A percentile compares a stretch with the other conserved stretches of the same genome.
phyloP scores from a whole-genome alignment of 2,329 filamentous ascomycete genomes.

The Ascochyta clinopodiicola region DNA sequence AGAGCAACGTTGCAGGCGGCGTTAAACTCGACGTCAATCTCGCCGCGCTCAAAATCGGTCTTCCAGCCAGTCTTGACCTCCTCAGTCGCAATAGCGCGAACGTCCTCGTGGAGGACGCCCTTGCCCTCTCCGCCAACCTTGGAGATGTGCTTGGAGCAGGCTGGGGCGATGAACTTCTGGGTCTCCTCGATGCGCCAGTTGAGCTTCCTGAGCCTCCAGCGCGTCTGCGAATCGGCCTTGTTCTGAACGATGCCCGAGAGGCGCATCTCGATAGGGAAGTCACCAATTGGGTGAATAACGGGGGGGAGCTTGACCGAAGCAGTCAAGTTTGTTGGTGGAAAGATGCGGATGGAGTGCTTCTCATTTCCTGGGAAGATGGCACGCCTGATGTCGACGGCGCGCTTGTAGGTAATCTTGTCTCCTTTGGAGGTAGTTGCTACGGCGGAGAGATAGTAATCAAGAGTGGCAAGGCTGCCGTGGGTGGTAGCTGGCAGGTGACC shows the following conservation, averaged over 20 bases:
- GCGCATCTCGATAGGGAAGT: slow-evolving; percentile 78
- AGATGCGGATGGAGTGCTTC: slow-evolving; percentile 90
- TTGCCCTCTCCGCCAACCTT: slow-evolving; percentile 71
- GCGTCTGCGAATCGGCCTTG: slow-evolving; percentile 71
- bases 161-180: slow-evolving; percentile 77
- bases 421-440: slow-evolving; percentile 62
- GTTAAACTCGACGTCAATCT: slow-evolving; percentile 82
- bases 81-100: slow-evolving; percentile 77
- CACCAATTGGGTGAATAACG: slow-evolving; percentile 84
- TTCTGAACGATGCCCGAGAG: slow-evolving; percentile 83
- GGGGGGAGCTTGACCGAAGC: slow-evolving; percentile 82
- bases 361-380: slow-evolving; percentile 80
- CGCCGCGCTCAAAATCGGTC: slow-evolving; percentile 73
- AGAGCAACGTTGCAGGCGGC: slow-evolving; percentile 66
- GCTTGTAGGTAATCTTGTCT: slow-evolving; percentile 69
- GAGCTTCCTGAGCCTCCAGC: slow-evolving; percentile 90
- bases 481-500: slow-evolving; percentile 87
- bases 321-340: slow-evolving; percentile 93
- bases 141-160: slow-evolving; percentile 76
- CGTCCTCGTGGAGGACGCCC: slow-evolving; percentile 75
- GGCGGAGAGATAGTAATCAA: slow-evolving; percentile 75
- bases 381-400: slow-evolving; percentile 76
- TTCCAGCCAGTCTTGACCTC: slow-evolving; percentile 93
- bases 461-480: slow-evolving; percentile 72
- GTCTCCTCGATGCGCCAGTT: slow-evolving; percentile 94